Base-by-base conservation (phyloP, 352 stramenopile genomes). In the Globisporangium sylvaticum region DNA sequence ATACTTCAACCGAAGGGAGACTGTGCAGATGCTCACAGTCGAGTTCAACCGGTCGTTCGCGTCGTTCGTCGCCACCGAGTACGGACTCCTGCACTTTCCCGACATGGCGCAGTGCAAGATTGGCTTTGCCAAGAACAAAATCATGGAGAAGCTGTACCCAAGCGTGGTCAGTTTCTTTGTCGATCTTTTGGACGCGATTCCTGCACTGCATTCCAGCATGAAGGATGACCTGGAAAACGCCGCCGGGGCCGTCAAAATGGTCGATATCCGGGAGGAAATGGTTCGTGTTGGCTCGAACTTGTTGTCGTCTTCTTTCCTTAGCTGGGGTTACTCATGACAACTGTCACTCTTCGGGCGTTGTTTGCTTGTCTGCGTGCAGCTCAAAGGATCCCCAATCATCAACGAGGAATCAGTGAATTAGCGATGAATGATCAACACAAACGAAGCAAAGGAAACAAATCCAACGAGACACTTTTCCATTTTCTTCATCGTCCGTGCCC, bases 21-120 rank as follows among this genome's bases (percentile, higher is more conserved):
- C 54, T 4, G 18, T 71, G 3, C 20, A 64, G 3, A 70, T 76
- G 68, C 64, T 80, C n/a, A 20, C 69, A 7, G 48, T 52, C 12
- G 71, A 78, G 54, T 78, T 65, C 53, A 80, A 78, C 53, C 39
- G 56, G 18, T 74, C 74, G 12, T 80, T 76, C 34, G 27, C 50
- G 22, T 52, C 66, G 18, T 59, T 80, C 14, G 54, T 70, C 2
- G 42, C 68, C 24, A 78, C 71, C 9, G 74, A 80, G 61, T 74
- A 78, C 58, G 74, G 74, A 4, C 54, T 68, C 24, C 53, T 78
- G 10, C 71, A 80, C 52, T 80, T 80, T 27, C 24, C 60, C 0
- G 74, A 80, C 60, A 61, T 32, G 14, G 46, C 58, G 24, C 71
- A 80, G 46, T 80, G 74, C 53, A 64, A 56, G 20, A 48, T 80